These are phyloP conservation scores for Monosporascus ibericus DNA, from an alignment of 2,329 filamentous ascomycete species.

Conservation along the genomic window DNA sequence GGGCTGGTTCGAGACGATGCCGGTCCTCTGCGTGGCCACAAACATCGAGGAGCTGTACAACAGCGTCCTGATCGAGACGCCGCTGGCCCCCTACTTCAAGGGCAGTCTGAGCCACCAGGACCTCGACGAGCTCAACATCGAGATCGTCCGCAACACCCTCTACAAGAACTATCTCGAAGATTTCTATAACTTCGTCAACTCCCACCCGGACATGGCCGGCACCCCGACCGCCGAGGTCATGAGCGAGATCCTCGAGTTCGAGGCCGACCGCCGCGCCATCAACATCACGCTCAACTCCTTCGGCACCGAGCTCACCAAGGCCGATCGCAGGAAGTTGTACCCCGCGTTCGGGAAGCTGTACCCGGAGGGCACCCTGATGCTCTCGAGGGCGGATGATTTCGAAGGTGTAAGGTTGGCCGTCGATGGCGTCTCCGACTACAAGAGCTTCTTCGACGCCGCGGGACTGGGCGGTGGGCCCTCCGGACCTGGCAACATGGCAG, in stretches of 20 bases:
- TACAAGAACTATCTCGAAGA: slow-evolving; percentile 99
- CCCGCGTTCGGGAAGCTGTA: slow-evolving; percentile 86
- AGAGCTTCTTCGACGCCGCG: slow-evolving; percentile 89
- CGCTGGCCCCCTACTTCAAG: slow-evolving; percentile 95
- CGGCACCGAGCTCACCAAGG: slow-evolving; percentile 90
- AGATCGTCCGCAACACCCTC: slow-evolving; percentile 95
- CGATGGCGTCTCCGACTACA: slow-evolving; percentile 89
- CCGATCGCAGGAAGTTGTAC: slow-evolving; percentile 92
- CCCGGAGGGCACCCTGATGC: slow-evolving; percentile 90
- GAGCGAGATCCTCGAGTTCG: slow-evolving; percentile 92
- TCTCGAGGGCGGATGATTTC: slow-evolving; percentile 88
- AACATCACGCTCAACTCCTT: slow-evolving; percentile 99
- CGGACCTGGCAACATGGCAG: slow-evolving; percentile 77
- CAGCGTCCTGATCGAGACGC: slow-evolving; percentile 93
- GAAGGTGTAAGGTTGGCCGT: slow-evolving; percentile 92
- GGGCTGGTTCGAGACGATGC: slow-evolving; percentile 99
- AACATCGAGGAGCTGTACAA: slow-evolving; percentile 99
- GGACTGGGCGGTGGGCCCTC: slow-evolving; percentile 66
- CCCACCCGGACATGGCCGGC: slow-evolving; percentile 75
- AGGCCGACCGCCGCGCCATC: slow-evolving; percentile 92
- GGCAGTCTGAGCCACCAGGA: slow-evolving; percentile 93
- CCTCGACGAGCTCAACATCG: slow-evolving; percentile 96
- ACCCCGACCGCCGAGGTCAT: slow-evolving; percentile 92
- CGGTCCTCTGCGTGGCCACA: slow-evolving; percentile 92
- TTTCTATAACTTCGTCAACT: slow-evolving; percentile 92